These are phyloP conservation scores for Elaeis guineensis DNA, from an alignment of 176 grass and related monocot genomes.

Conservation along the genomic window DNA sequence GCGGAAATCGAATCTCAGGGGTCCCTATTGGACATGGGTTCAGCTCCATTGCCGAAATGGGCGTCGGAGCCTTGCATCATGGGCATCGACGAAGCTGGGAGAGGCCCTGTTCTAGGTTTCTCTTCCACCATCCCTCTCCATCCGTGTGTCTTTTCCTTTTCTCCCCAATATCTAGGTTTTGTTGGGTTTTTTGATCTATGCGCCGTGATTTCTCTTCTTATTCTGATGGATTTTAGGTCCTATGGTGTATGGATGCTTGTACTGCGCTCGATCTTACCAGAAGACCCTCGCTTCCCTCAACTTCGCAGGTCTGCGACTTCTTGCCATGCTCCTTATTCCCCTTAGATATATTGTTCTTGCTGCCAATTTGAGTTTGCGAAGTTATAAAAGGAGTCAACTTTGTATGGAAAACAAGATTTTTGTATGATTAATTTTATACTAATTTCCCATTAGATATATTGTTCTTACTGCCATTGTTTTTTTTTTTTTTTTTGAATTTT, in stretches of 20 bases:
- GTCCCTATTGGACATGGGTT: not conserved
- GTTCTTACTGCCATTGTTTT: too few species aligned
- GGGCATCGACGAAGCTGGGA: constrained; percentile 49
- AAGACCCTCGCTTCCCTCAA: constrained; percentile 66
- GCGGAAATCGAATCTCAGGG: not conserved
- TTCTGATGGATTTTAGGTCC: constrained; percentile 38
- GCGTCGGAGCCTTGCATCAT: constrained; percentile 34
- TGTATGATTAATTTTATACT: too few species aligned
- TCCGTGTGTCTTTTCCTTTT: not conserved
- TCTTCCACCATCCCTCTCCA: not conserved
- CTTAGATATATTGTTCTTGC: not conserved
- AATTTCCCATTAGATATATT: too few species aligned
- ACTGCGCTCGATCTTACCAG: constrained; percentile 64
- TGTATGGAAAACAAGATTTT: too few species aligned
- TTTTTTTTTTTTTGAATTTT: too few species aligned
- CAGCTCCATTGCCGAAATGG: constrained; percentile 24
- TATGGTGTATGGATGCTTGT: constrained; percentile 95
- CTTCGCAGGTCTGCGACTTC: constrained; percentile 44
- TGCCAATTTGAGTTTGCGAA: not conserved
- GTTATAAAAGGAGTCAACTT: not conserved
- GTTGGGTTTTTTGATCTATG: not conserved
- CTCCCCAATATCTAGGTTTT: not conserved
- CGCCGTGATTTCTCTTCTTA: not conserved
- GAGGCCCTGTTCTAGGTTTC: constrained; percentile 39
- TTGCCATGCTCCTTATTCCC: not conserved